Conservation (phyloP, 805 yeast genomes). For the Wickerhamomyces strasburgensis region DNA sequence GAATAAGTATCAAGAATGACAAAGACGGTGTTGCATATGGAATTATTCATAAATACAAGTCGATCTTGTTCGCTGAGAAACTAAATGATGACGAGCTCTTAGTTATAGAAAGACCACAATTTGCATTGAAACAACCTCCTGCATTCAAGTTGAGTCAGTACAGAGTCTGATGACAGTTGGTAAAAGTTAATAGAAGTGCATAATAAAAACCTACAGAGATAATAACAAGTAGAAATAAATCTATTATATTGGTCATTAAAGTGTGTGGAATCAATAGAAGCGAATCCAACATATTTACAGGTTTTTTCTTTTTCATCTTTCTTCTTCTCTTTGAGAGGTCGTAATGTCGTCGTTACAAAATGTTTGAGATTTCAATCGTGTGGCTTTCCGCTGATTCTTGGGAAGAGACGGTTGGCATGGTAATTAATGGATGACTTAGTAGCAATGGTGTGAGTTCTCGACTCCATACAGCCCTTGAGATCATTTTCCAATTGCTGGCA, state of each 20-base stretch:
- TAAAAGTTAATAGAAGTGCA: neutral
- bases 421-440: slow-evolving; percentile 43
- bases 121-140: slow-evolving; percentile 49
- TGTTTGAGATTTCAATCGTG: slow-evolving; percentile 27
- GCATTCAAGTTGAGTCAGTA: slow-evolving; percentile 63
- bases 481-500: slow-evolving; percentile 66
- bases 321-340: no score
- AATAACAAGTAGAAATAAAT: slow-evolving; percentile 5
- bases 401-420: slow-evolving; percentile 47
- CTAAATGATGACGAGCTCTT: slow-evolving; percentile 35
- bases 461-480: slow-evolving; percentile 68
- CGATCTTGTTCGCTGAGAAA: slow-evolving; percentile 52
- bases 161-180: slow-evolving; percentile 30
- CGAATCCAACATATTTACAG: no score
- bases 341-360: neutral
- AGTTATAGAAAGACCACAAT: slow-evolving; percentile 72
- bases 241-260: slow-evolving; percentile 1
- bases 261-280: neutral
- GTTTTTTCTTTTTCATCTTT: no score
- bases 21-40: slow-evolving; percentile 50
- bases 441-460: slow-evolving; percentile 24
- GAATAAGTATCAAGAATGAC: slow-evolving; percentile 19
- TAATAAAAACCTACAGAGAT: neutral
- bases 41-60: slow-evolving; percentile 70
- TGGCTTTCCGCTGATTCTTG: slow-evolving; percentile 45